Evolutionary conservation across 805 yeast species (phyloP).

Genomic region (Myxozyma melibiosi): DNA sequence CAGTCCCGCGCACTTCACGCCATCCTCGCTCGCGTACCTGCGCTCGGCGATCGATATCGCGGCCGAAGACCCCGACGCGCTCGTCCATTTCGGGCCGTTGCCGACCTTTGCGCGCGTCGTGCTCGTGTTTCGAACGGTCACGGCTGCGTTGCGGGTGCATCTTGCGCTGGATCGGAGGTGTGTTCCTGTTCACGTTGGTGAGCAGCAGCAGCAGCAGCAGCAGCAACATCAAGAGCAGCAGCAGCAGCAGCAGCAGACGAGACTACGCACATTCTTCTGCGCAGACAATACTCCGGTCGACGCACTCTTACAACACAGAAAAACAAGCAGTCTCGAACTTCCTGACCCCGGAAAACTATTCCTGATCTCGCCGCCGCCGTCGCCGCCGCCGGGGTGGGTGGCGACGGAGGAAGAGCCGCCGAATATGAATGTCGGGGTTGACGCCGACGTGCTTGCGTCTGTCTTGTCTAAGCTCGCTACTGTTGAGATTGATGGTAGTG

Average conservation of each 20-base stretch:
- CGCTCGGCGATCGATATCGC: background rate
- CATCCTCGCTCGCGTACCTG: background rate
- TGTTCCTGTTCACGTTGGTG: no score
- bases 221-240: background rate
- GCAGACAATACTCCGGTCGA: background rate
- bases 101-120: constrained; percentile 28
- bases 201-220: no score
- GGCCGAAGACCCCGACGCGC: background rate
- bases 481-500: background rate
- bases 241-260: no score
- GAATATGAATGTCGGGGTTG: constrained; percentile 26
- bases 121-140: constrained; percentile 14
- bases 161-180: constrained; percentile 8
- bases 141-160: constrained; percentile 20
- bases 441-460: constrained; percentile 18
- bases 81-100: constrained; percentile 29
- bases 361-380: constrained; percentile 38
- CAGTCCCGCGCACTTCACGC: background rate
- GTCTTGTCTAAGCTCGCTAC: constrained; percentile 18
- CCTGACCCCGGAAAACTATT: constrained; percentile 35
- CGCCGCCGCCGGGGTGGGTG: constrained; percentile 38
- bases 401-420: constrained; percentile 35
- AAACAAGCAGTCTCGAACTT: constrained; percentile 22
- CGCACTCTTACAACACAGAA: background rate
- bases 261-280: no score